Percentiles rank a stretch among this genome's conserved stretches.
Conservation (phyloP, 2,329 filamentous ascomycete genomes). For the Fusarium incarnatum region DNA sequence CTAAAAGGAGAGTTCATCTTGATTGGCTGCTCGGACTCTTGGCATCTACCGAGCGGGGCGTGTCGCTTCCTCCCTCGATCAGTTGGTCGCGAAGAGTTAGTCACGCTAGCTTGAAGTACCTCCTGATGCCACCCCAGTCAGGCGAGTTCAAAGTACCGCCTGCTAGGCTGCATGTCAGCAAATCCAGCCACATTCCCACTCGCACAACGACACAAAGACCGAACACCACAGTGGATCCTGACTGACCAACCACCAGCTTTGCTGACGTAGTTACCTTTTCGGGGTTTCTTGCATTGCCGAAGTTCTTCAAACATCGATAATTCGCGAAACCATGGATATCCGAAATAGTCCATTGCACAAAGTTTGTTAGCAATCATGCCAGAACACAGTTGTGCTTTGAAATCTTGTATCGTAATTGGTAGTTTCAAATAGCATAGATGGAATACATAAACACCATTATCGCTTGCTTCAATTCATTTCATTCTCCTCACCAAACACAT, state of each 20-base stretch:
- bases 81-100: not conserved
- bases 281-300: conserved; percentile 7
- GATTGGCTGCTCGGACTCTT: conserved; percentile 21
- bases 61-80: rapidly evolving
- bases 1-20: not conserved
- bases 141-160: not conserved
- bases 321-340: not conserved
- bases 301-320: not conserved
- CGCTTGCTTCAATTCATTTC: not conserved
- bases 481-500: not conserved
- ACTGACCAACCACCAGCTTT: not conserved
- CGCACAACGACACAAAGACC: not conserved
- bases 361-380: not conserved
- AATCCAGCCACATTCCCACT: not conserved
- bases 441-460: not conserved
- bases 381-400: not conserved
- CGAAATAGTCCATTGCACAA: not conserved
- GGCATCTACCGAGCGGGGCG: conserved; percentile 11
- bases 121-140: rapidly evolving
- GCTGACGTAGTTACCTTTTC: not conserved
- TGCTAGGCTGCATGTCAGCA: not conserved
- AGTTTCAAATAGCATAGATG: rapidly evolving
- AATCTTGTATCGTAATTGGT: rapidly evolving
- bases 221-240: not conserved
- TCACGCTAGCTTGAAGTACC: rapidly evolving